Evolutionary conservation across 2,329 filamentous ascomycete species (phyloP).

Genomic region (Kalaharituber pfeilii): DNA sequence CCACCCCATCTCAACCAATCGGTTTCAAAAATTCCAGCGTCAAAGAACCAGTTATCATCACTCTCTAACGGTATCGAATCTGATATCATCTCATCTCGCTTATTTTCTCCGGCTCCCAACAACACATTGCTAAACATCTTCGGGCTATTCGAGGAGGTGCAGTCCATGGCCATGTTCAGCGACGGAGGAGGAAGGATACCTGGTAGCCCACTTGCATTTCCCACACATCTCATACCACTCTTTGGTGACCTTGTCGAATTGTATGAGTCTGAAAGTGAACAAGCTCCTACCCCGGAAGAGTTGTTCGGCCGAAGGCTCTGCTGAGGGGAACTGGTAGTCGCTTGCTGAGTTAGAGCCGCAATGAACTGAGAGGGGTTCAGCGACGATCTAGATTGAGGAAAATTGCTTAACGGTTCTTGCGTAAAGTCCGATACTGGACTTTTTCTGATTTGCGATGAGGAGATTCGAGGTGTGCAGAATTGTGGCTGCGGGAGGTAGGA

Average conservation of each 20-base stretch:
- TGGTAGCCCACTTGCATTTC: neutral
- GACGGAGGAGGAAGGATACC: neutral
- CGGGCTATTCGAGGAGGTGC: neutral
- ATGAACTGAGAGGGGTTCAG: neutral
- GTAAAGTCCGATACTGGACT: neutral
- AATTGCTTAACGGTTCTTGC: neutral
- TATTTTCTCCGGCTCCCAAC: neutral
- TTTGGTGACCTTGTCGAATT: neutral
- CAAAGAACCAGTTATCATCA: constrained; percentile 10
- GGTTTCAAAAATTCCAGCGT: constrained; percentile 16
- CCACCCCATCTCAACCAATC: constrained; percentile 19
- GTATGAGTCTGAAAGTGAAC: neutral
- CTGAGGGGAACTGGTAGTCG: neutral
- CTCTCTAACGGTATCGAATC: neutral
- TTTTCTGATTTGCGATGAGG: neutral
- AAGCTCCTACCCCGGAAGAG: too few relatives aligned
- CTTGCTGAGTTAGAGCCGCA: neutral
- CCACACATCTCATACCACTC: neutral
- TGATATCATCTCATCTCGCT: neutral
- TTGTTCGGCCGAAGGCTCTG: neutral
- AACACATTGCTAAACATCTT: neutral
- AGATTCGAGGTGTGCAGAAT: neutral
- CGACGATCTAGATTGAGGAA: neutral
- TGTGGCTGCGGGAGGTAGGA: neutral
- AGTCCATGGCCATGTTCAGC: neutral